phyloP scores from a whole-genome alignment of 1,139 yeast genomes.

The Pichia sp. region DNA sequence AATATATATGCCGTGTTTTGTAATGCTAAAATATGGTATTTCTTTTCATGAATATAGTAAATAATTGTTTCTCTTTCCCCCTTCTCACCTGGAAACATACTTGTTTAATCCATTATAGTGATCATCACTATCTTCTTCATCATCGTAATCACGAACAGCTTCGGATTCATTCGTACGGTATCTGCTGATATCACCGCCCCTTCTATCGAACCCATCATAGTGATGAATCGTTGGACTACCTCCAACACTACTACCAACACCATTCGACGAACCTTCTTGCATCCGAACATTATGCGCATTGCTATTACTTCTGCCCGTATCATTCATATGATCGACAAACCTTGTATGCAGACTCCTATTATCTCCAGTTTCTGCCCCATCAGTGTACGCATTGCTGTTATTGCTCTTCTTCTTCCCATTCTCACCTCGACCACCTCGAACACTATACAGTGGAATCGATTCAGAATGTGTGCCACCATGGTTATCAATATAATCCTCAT shows the following conservation, averaged over 20 bases:
- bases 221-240: background rate
- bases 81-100: background rate
- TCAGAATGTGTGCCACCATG: background rate
- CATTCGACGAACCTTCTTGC: constrained; percentile 9
- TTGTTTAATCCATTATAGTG: background rate
- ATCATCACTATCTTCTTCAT: background rate
- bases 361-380: background rate
- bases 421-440: background rate
- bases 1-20: no score
- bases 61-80: no score
- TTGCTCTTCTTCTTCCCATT: background rate
- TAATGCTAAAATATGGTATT: no score
- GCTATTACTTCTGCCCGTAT: background rate
- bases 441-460: background rate
- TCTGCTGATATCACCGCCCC: background rate
- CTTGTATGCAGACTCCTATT: constrained; percentile 4
- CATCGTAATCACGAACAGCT: background rate
- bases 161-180: background rate
- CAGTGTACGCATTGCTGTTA: background rate
- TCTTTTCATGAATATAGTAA: no score
- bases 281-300: background rate
- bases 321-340: constrained; percentile 7
- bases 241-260: background rate
- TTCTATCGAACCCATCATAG: background rate
- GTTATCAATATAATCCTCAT: background rate